phyloP scores from a whole-genome alignment of 768 basidiomycete genomes.

The Lactarius sp. region DNA sequence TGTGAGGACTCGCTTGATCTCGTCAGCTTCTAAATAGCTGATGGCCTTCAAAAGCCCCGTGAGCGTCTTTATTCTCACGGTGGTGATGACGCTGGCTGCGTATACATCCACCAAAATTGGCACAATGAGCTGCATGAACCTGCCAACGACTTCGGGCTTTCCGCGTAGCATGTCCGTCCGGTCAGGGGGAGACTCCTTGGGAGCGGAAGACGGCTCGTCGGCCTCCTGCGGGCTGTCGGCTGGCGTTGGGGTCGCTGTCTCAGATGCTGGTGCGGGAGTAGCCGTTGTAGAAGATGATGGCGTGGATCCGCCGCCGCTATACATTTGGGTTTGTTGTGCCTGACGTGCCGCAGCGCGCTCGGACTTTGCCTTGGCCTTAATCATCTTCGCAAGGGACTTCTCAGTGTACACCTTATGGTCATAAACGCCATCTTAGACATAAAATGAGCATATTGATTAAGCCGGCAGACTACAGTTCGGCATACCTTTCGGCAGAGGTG shows the following conservation, averaged over 20 bases:
- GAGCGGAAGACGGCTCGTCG: slow-evolving; percentile 13
- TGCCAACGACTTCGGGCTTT: slow-evolving; percentile 68
- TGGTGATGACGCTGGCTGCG: slow-evolving; percentile 89
- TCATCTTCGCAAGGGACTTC: slow-evolving; percentile 68
- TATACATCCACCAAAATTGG: slow-evolving; percentile 98
- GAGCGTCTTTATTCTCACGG: slow-evolving; percentile 84
- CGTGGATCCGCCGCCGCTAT: slow-evolving; percentile 8
- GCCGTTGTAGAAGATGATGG: slow-evolving; percentile 22
- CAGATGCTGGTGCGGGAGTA: slow-evolving; percentile 31
- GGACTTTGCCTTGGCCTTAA: slow-evolving; percentile 80
- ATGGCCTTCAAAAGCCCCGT: slow-evolving; percentile 87
- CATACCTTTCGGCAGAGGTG: slow-evolving; percentile 86
- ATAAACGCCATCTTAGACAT: slow-evolving; percentile 79
- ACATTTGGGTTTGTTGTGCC: slow-evolving; percentile 29
- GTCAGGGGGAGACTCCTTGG: slow-evolving; percentile 42
- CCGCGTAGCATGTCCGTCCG: slow-evolving; percentile 73
- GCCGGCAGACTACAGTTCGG: slow-evolving; percentile 1
- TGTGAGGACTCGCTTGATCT: slow-evolving; percentile 68
- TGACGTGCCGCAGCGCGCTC: slow-evolving; percentile 70
- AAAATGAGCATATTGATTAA: neutral
- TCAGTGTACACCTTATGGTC: slow-evolving; percentile 89
- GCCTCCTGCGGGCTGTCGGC: slow-evolving; percentile 28
- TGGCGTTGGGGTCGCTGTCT: slow-evolving; percentile 34
- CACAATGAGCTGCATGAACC: slow-evolving; percentile 84
- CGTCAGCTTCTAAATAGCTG: slow-evolving; percentile 77